phyloP scores from a whole-genome alignment of 129 eudicot species.

The Ambrosia trifida region DNA sequence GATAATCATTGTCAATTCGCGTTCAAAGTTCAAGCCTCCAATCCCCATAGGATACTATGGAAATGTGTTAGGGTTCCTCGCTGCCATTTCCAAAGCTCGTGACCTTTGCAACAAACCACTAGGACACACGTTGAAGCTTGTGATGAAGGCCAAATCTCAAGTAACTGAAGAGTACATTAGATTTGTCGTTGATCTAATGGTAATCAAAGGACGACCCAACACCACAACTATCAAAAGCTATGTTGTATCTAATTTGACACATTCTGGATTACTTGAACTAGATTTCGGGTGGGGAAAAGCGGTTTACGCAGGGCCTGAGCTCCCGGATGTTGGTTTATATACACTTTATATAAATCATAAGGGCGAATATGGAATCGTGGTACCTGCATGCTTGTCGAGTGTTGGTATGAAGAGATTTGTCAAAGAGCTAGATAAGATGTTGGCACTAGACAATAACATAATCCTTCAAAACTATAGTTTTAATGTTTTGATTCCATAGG shows the following conservation, averaged over 20 bases:
- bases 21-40: slow-evolving; percentile 20
- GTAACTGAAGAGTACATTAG: slow-evolving; percentile 43
- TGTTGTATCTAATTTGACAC: slow-evolving; percentile 34
- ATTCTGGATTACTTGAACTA: slow-evolving; percentile 26
- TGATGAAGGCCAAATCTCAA: slow-evolving; percentile 32
- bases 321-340: slow-evolving; percentile 29
- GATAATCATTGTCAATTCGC: slow-evolving; percentile 22
- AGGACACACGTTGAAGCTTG: slow-evolving; percentile 33
- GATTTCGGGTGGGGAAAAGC: slow-evolving; percentile 66
- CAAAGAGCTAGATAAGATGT: too few species aligned
- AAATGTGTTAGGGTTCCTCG: slow-evolving; percentile 23
- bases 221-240: slow-evolving; percentile 13
- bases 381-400: too few species aligned
- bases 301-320: slow-evolving; percentile 34
- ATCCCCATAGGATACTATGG: slow-evolving; percentile 49
- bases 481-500: too few species aligned
- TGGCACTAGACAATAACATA: slow-evolving; percentile 22
- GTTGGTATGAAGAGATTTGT: too few species aligned
- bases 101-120: slow-evolving; percentile 28
- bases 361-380: too few species aligned
- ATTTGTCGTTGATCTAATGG: slow-evolving; percentile 39
- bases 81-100: slow-evolving; percentile 28
- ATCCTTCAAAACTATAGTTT: too few species aligned
- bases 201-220: slow-evolving; percentile 36
- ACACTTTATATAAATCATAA: background rate